Percentiles rank a stretch among this genome's conserved stretches.
Conservation (phyloP, 2,329 filamentous ascomycete species). For the Penicillium expansum region DNA sequence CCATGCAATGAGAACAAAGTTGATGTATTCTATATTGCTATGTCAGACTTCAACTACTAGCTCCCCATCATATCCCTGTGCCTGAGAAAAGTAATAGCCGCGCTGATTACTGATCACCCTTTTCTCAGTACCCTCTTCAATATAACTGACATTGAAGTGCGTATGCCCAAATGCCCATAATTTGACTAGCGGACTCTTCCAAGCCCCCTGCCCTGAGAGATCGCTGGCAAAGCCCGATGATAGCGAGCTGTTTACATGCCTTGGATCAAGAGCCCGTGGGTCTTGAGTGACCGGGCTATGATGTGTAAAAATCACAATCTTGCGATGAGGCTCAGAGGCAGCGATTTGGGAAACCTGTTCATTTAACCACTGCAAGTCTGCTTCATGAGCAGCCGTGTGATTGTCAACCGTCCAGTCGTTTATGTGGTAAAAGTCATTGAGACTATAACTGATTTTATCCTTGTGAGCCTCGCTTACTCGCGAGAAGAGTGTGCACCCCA, state of each 20-base stretch:
- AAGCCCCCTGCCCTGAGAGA: slow-evolving; percentile 40
- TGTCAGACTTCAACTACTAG: neutral
- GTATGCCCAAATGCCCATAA: slow-evolving; percentile 53
- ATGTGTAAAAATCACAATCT: slow-evolving; percentile 42
- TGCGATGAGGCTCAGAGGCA: slow-evolving; percentile 30
- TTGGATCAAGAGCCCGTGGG: slow-evolving; percentile 29
- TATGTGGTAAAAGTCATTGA: slow-evolving; percentile 56
- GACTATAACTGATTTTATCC: slow-evolving; percentile 41
- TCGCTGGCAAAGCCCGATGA: slow-evolving; percentile 45
- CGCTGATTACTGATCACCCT: slow-evolving; percentile 43
- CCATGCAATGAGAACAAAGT: neutral
- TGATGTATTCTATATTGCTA: neutral
- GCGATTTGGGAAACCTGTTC: slow-evolving; percentile 33
- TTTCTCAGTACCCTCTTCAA: slow-evolving; percentile 31
- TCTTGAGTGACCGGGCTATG: slow-evolving; percentile 35
- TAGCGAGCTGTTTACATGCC: slow-evolving; percentile 32
- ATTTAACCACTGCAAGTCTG: slow-evolving; percentile 42
- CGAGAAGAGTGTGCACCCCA: slow-evolving; percentile 54
- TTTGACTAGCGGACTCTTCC: slow-evolving; percentile 37
- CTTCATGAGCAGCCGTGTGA: slow-evolving; percentile 32
- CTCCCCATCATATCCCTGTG: neutral
- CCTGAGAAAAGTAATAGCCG: slow-evolving; percentile 24
- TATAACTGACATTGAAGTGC: slow-evolving; percentile 47
- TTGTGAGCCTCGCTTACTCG: slow-evolving; percentile 40
- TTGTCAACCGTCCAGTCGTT: slow-evolving; percentile 34